phyloP scores from a whole-genome alignment of 257 asterid genomes.

The Capsicum rhomboideum region DNA sequence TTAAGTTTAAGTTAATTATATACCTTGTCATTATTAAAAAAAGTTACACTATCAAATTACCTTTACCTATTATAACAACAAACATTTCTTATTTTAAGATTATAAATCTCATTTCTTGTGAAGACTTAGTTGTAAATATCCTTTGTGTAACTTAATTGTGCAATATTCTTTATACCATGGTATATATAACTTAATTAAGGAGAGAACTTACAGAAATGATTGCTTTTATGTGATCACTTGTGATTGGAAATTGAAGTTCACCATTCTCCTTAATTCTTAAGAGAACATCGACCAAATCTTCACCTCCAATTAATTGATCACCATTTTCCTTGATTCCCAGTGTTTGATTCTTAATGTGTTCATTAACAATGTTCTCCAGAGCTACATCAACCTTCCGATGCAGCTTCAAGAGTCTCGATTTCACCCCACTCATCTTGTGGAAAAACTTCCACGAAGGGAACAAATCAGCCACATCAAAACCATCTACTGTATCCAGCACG shows the following conservation, averaged over 20 bases:
- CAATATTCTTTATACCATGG: neutral
- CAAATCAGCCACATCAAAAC: slow-evolving; percentile 15
- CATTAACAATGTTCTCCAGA: slow-evolving; percentile 5
- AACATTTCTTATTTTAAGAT: neutral
- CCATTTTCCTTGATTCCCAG: neutral
- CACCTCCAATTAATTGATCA: neutral
- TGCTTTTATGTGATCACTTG: slow-evolving; percentile 13
- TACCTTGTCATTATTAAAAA: neutral
- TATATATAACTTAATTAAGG: neutral
- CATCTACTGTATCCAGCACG: neutral
- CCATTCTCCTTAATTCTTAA: slow-evolving; percentile 1
- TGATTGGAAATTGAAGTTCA: neutral
- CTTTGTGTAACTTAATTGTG: neutral
- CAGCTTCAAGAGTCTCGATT: neutral
- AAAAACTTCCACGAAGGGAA: slow-evolving; percentile 13
- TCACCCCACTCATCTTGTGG: neutral
- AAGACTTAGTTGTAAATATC: neutral
- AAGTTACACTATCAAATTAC: too few relatives aligned
- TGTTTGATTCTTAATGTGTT: neutral
- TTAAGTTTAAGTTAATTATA: neutral
- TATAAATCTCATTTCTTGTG: neutral
- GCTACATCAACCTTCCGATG: neutral
- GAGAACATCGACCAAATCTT: slow-evolving; percentile 22
- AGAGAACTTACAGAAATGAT: neutral
- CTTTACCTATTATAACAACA: neutral